phyloP scores from a whole-genome alignment of 768 basidiomycete species.

The Strobilomyces dryophilus region DNA sequence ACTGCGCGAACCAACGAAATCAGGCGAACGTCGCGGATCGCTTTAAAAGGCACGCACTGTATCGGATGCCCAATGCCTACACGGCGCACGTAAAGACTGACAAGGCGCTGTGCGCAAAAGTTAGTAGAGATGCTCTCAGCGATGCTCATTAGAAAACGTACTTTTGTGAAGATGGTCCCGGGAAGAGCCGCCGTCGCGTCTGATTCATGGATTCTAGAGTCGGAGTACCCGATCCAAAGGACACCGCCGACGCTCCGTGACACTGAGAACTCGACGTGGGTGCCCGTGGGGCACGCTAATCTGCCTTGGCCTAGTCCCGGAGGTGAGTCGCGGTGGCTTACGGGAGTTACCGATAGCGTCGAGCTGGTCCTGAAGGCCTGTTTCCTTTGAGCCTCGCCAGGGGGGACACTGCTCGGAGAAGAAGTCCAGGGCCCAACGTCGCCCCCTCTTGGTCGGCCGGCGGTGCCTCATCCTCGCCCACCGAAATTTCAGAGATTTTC shows the following conservation, averaged over 20 bases:
- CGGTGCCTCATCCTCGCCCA: too few relatives aligned
- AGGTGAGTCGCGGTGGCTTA: too few relatives aligned
- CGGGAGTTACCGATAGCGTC: too few relatives aligned
- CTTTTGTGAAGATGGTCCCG: constrained; percentile 81
- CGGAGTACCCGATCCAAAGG: constrained; percentile 79
- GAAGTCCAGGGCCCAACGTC: too few relatives aligned
- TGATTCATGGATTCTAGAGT: constrained; percentile 81
- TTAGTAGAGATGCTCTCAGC: not conserved
- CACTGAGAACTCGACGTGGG: too few relatives aligned
- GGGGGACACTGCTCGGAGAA: too few relatives aligned
- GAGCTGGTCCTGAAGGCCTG: too few relatives aligned
- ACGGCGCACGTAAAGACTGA: constrained; percentile 76
- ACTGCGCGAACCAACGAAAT: constrained; percentile 39
- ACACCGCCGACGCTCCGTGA: constrained; percentile 18
- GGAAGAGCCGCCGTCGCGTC: constrained; percentile 66
- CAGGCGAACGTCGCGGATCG: constrained; percentile 1
- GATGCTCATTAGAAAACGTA: constrained; percentile 31
- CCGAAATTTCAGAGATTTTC: too few relatives aligned
- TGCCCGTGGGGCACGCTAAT: too few relatives aligned
- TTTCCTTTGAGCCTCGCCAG: too few relatives aligned
- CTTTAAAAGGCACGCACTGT: constrained; percentile 49
- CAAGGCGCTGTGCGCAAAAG: constrained; percentile 39
- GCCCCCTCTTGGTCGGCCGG: too few relatives aligned
- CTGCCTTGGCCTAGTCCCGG: too few relatives aligned
- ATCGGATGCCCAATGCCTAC: constrained; percentile 58